A percentile compares a stretch with the other conserved stretches of the same genome.
Conservation (phyloP, 352 stramenopile genomes). For the Pythium phragmiticola region DNA sequence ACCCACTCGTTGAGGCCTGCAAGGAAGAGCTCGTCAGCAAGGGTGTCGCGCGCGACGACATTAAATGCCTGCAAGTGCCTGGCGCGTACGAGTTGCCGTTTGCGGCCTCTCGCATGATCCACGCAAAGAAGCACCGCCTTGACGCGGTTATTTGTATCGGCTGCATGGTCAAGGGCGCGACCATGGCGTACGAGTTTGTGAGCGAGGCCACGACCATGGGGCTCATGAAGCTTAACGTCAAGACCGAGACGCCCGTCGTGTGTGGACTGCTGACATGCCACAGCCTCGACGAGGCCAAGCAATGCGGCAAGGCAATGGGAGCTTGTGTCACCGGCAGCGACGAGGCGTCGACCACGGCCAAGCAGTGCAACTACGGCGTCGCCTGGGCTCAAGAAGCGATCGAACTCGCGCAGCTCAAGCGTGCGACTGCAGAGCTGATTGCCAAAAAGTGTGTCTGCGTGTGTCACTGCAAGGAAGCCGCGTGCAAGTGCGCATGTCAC, state of each 20-base stretch:
- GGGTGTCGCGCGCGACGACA: slow-evolving; percentile 42
- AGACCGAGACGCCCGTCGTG: slow-evolving; percentile 82
- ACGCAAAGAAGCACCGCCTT: slow-evolving; percentile 76
- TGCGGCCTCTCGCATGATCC: slow-evolving; percentile 77
- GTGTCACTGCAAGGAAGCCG: slow-evolving; percentile 35
- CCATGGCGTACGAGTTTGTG: slow-evolving; percentile 98
- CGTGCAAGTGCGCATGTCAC: slow-evolving; percentile 37
- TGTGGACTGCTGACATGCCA: slow-evolving; percentile 93
- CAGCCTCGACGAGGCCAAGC: slow-evolving; percentile 90
- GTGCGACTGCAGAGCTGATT: slow-evolving; percentile 31
- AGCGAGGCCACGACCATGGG: slow-evolving; percentile 90
- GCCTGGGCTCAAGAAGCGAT: slow-evolving; percentile 66
- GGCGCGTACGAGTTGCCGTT: slow-evolving; percentile 96
- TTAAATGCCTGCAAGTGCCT: slow-evolving; percentile 77
- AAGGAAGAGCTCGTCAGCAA: slow-evolving; percentile 57
- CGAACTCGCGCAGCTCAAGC: slow-evolving; percentile 90
- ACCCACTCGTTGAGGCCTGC: slow-evolving; percentile 47
- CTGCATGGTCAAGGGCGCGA: slow-evolving; percentile 94
- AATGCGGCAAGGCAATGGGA: slow-evolving; percentile 43
- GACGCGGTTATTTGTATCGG: slow-evolving; percentile 96
- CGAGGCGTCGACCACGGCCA: slow-evolving; percentile 9
- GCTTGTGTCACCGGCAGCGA: slow-evolving; percentile 18
- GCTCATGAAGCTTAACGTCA: slow-evolving; percentile 96
- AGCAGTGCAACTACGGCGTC: slow-evolving; percentile 52
- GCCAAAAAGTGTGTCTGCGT: slow-evolving; percentile 29